Evolutionary conservation across 129 eudicot genomes (phyloP), one percentile per base, ranked within the genome.

Genomic region (Lonicera japonica): DNA sequence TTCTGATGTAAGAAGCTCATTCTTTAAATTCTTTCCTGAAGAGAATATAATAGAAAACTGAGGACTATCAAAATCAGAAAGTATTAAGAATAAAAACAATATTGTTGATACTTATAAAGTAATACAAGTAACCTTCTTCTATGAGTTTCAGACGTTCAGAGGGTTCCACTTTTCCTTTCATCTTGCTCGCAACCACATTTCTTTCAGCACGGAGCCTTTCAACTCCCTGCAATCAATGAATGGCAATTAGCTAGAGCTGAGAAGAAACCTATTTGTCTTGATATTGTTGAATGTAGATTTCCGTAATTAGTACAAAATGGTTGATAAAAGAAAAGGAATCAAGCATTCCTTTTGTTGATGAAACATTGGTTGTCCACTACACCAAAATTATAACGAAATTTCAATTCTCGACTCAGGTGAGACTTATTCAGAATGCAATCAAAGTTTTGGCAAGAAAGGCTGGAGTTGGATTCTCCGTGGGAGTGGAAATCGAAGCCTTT

Each of bases 61-160:
- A 15, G n/a, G 25, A 36, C 29, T 22, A 51, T 36, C 5, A 9
- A 59, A 34, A 69, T 14, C n/a, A 46, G 11, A 61, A 70, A 58
- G 23, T 19, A 17, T 14, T 0, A 43, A 43, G 50, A 10, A 65
- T 0, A 29, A n/a, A 18, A 54, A 59, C 5, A 61, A 15, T 22
- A n/a, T 21, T 64, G n/a, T n/a, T n/a, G n/a, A n/a, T n/a, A n/a
- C n/a, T n/a, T n/a, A n/a, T n/a, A n/a, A n/a, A n/a, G n/a, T n/a
- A n/a, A n/a, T n/a, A n/a, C n/a, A n/a, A n/a, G n/a, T n/a, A n/a
- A 91, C 98, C 98, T 84, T 91, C 84, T 84, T 87, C 95, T 58
- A 91, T 76, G 48, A 91, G 86, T 60, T 68, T 91, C 64, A 87
- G 98, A 58, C 96, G 98, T 70, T 91, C 90, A 5, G 81, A 63